Base-by-base conservation (phyloP, 768 basidiomycete species). In the Leccinum subtestaceum region DNA sequence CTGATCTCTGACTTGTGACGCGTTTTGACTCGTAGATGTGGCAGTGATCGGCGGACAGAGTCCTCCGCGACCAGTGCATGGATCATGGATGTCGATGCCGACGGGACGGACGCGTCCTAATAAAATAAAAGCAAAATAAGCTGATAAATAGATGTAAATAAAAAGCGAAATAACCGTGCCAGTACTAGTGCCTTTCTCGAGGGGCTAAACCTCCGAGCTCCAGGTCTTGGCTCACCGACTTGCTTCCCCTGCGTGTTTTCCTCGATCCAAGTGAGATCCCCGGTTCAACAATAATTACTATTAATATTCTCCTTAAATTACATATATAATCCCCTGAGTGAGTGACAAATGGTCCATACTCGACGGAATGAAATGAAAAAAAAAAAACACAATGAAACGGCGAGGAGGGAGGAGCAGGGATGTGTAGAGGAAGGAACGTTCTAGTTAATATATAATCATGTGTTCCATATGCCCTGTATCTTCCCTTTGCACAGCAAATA, bases 321-420 rank as follows among this genome's bases (percentile, higher is more conserved):
- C 68, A 70, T 62, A 70, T 68, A 60, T 68, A 60, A 57, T 56
- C 61, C 48, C 60, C 51, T 58, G 56, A 15, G 17, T n/a, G 53
- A 49, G 59, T 66, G 65, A 70, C 62, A 64, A 61, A 70, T 64
- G 5, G 67, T 67, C 67, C 70, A 67, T 72, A 59, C 62, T 58
- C 61, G 52, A 61, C 64, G 65, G 64, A 65, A 62, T 59, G 62
- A 58, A 58, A 58, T 45, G 59, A 57, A 21, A 45, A 43, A 40
- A 43, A 40, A 13, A 43, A 43, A 17, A 17, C 43, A 45, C 43
- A 45, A 45, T 19, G 43, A 45, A 45, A 45, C 43, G 19, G 19
- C 19, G 43, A 21, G 19, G 38, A 19, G 19, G 38, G 38, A 36
- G 40, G n/a, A 21, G 43, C 1, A 43, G 40, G 19, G 43, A 45